Base-by-base conservation (phyloP, 2,329 filamentous ascomycete species). In the Aspergillus awamori region DNA sequence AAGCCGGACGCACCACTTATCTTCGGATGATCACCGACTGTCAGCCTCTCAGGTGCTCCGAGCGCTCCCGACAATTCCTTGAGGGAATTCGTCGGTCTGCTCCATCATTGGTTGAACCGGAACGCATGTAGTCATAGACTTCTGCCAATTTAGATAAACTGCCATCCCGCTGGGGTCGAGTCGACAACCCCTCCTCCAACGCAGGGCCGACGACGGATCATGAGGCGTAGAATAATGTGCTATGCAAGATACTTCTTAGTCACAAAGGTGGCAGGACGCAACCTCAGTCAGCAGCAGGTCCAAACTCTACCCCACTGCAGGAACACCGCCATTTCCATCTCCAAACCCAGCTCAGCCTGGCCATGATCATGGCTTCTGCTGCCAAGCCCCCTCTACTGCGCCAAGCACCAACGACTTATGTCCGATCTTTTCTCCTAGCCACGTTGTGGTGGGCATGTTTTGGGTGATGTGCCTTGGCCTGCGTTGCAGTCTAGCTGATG, bases 241-340 rank as follows among this genome's bases (percentile, higher is more conserved):
- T 15, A 54, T 61, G 54, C 61, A 39, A 60, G 58, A 57, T 54
- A 54, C 45, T 10, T 39, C 57, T 63, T 61, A 53, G 24, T 48
- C 51, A 30, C 41, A 48, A 43, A 22, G 26, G 6, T 38, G 15
- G 11, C 39, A 7, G 26, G 8, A 47, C 41, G 24, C 26, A 28
- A 22, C 48, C 39, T 41, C 52, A 39, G 43, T 41, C 26, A 53
- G 48, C 57, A 57, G 57, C 52, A 57, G 53, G 39, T 48, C 53
- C 41, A 36, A 45, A 55, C 48, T 55, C 58, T 53, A 56, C 47
- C 41, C 33, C 26, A 65, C 62, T 65, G 66, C 67, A 67, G 67
- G 67, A 67, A 69, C 64, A 66, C 64, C 63, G 64, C 67, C 63
- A 65, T 57, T 64, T 60, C 60, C 61, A 51, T 39, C 33, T 17